Percentiles rank a stretch among this genome's conserved stretches.
Evolutionary conservation across 2,329 filamentous ascomycete species (phyloP).

Genomic region (Chrysoporthe deuterocubensis): DNA sequence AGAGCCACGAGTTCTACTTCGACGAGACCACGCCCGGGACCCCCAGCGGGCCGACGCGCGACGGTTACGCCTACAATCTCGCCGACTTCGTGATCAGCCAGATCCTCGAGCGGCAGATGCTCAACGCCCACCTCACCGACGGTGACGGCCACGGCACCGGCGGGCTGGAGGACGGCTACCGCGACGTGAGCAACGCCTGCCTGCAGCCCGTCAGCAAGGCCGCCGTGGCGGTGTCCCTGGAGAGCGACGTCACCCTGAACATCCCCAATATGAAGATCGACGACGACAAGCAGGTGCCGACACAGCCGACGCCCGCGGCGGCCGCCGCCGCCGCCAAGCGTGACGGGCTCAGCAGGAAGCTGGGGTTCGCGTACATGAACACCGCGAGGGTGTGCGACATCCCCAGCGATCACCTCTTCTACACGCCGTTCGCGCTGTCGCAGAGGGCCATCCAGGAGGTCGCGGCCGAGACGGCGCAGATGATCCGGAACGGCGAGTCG

Average conservation of each 20-base stretch:
- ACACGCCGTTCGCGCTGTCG: constrained; percentile 53
- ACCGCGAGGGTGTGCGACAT: constrained; percentile 42
- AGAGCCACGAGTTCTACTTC: constrained; percentile 10
- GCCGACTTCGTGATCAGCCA: constrained; percentile 46
- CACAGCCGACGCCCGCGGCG: constrained; percentile 22
- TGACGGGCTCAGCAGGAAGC: not conserved
- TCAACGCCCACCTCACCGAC: constrained; percentile 47
- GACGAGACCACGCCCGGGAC: constrained; percentile 10
- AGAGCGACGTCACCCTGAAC: constrained; percentile 32
- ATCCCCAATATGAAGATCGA: constrained; percentile 28
- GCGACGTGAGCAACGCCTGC: constrained; percentile 50
- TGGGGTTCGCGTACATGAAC: constrained; percentile 14
- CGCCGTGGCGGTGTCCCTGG: constrained; percentile 22
- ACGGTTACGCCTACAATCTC: constrained; percentile 48
- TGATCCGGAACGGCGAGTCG: constrained; percentile 27
- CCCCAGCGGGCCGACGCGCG: constrained; percentile 40
- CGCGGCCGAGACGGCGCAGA: constrained; percentile 22
- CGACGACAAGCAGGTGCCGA: constrained; percentile 29
- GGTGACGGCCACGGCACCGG: constrained; percentile 47
- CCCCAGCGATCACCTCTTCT: constrained; percentile 55
- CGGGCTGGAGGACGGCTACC: constrained; percentile 41
- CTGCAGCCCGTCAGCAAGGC: constrained; percentile 31
- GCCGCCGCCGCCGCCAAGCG: not conserved
- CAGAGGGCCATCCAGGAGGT: constrained; percentile 38
- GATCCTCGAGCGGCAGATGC: constrained; percentile 54